Percentiles rank a stretch among this genome's conserved stretches.
phyloP scores from a whole-genome alignment of 495 filamentous ascomycete genomes.

The Aspergillus wentii region DNA sequence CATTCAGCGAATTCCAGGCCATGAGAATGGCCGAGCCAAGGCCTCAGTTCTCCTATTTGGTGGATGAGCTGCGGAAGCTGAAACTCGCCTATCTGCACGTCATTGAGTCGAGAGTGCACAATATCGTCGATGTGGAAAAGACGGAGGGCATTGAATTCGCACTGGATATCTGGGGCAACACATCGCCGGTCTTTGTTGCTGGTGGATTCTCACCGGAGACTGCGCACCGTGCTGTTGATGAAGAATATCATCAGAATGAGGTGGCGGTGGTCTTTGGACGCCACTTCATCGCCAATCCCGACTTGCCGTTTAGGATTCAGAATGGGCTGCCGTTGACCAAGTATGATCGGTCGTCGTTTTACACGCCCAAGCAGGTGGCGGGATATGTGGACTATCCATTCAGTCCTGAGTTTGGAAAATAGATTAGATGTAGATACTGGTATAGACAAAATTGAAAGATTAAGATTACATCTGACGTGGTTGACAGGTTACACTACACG shows the following conservation, averaged over 20 bases:
- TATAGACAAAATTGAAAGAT: too few species aligned
- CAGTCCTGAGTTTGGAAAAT: neutral
- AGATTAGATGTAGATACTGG: too few species aligned
- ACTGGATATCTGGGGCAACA: conserved; percentile 19
- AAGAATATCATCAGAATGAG: conserved; percentile 43
- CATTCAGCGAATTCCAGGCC: conserved; percentile 56
- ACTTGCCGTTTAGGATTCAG: conserved; percentile 53
- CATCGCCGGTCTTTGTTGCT: conserved; percentile 45
- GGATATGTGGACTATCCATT: conserved; percentile 31
- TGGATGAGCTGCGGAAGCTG: conserved; percentile 39
- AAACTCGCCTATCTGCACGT: conserved; percentile 61
- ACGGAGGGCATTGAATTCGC: conserved; percentile 45
- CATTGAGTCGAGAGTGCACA: conserved; percentile 43
- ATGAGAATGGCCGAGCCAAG: conserved; percentile 60
- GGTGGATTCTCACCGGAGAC: conserved; percentile 47
- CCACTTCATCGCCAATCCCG: conserved; percentile 62
- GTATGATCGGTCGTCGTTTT: conserved; percentile 53
- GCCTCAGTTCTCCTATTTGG: conserved; percentile 54
- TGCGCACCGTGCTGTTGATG: conserved; percentile 42
- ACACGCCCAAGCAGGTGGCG: conserved; percentile 16
- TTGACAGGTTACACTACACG: too few species aligned
- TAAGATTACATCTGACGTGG: too few species aligned
- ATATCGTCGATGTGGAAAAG: conserved; percentile 29
- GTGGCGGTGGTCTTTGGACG: conserved; percentile 53
- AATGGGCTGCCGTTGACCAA: conserved; percentile 45